phyloP scores from a whole-genome alignment of 1,284 basidiomycete genomes.

The Trichosporon sp. region DNA sequence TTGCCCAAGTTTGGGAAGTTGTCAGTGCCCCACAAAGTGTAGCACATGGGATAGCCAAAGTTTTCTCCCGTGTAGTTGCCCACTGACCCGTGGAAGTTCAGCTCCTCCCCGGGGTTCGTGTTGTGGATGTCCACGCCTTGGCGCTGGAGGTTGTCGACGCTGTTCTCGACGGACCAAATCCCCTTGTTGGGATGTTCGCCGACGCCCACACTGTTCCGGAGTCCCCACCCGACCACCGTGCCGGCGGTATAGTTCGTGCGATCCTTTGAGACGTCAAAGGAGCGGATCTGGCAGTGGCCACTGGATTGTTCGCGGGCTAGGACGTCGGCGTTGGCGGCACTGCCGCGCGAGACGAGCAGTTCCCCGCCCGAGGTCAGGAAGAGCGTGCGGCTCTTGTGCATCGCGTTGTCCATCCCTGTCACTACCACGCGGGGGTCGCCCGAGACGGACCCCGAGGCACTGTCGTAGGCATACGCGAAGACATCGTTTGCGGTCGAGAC shows the following conservation, averaged over 20 bases:
- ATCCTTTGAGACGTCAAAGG: slow-evolving; percentile 6
- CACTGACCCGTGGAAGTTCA: slow-evolving; percentile 28
- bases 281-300: slow-evolving; percentile 29
- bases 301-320: neutral
- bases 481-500: slow-evolving; percentile 24
- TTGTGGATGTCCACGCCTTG: slow-evolving; percentile 23
- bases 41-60: slow-evolving; percentile 29
- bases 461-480: slow-evolving; percentile 22
- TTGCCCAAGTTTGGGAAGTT: slow-evolving; percentile 18
- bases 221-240: slow-evolving; percentile 22
- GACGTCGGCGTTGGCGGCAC: slow-evolving; percentile 23
- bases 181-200: slow-evolving; percentile 26
- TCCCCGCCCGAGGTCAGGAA: slow-evolving; percentile 13
- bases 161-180: slow-evolving; percentile 29
- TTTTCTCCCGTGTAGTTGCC: slow-evolving; percentile 7
- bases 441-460: neutral
- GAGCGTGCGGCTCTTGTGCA: slow-evolving; percentile 25
- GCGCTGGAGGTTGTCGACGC: slow-evolving; percentile 25
- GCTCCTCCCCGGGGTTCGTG: slow-evolving; percentile 30
- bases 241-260: slow-evolving; percentile 6
- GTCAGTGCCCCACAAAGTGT: slow-evolving; percentile 22
- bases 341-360: slow-evolving; percentile 29
- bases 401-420: slow-evolving; percentile 23
- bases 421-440: slow-evolving; percentile 2
- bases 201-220: slow-evolving; percentile 29